These are phyloP conservation scores for Harringtonia aguacate DNA, from an alignment of 2,329 filamentous ascomycete genomes.

Conservation along the genomic window DNA sequence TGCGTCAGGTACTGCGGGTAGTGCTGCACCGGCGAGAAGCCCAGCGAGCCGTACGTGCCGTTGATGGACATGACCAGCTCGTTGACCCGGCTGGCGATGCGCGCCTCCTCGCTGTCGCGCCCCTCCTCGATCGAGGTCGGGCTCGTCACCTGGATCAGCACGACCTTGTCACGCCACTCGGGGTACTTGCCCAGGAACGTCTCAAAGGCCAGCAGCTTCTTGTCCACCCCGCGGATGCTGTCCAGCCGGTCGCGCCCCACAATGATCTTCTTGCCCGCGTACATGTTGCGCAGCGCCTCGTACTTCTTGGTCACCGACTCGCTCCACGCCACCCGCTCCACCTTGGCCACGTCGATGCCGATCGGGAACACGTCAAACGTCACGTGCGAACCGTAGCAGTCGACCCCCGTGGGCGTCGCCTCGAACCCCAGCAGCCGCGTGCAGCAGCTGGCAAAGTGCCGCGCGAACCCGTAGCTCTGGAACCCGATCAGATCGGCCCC, in stretches of 20 bases:
- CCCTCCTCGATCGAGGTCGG: constrained; percentile 73
- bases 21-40: constrained; percentile 85
- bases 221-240: constrained; percentile 84
- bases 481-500: constrained; percentile 91
- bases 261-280: constrained; percentile 87
- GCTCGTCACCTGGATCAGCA: constrained; percentile 90
- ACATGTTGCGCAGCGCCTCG: constrained; percentile 61
- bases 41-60: constrained; percentile 75
- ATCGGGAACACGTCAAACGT: constrained; percentile 92
- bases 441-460: constrained; percentile 91
- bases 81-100: constrained; percentile 79
- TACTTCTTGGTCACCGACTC: constrained; percentile 62
- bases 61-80: constrained; percentile 89
- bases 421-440: constrained; percentile 85
- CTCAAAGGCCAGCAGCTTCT: constrained; percentile 92
- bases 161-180: constrained; percentile 84
- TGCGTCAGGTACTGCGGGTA: constrained; percentile 86
- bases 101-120: constrained; percentile 64
- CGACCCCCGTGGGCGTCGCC: constrained; percentile 73
- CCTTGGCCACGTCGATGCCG: constrained; percentile 78
- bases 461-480: constrained; percentile 89
- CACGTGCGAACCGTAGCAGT: constrained; percentile 80
- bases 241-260: constrained; percentile 91
- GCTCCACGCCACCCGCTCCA: constrained; percentile 64
- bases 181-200: constrained; percentile 83